phyloP scores from a whole-genome alignment of 768 basidiomycete genomes.

The Candolleomyces efflorescens region DNA sequence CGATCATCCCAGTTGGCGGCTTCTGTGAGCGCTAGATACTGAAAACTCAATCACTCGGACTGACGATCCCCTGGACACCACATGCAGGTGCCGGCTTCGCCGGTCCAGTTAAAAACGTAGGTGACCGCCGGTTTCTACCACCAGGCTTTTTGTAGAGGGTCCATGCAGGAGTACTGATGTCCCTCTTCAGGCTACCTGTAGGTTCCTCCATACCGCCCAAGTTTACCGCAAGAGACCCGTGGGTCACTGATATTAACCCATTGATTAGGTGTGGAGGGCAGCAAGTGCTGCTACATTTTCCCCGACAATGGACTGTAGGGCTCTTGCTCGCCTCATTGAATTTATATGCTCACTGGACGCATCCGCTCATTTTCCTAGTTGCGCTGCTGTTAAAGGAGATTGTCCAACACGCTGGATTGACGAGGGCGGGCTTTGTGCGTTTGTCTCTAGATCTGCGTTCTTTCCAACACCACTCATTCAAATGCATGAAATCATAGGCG shows the following conservation, averaged over 20 bases:
- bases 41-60: neutral
- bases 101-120: neutral
- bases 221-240: too few relatives aligned
- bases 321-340: neutral
- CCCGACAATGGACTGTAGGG: slow-evolving; percentile 15
- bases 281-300: neutral
- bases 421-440: slow-evolving; percentile 15
- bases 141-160: neutral
- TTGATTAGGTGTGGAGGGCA: too few relatives aligned
- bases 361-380: neutral
- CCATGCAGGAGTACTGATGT: neutral
- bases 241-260: too few relatives aligned
- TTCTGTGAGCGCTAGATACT: neutral
- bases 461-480: neutral
- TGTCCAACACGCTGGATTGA: slow-evolving; percentile 14
- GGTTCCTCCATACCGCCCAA: too few relatives aligned
- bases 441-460: neutral
- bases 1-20: slow-evolving; percentile 5
- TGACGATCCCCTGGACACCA: neutral
- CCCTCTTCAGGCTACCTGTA: too few relatives aligned
- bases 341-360: neutral
- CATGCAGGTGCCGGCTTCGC: slow-evolving; percentile 8
- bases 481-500: slow-evolving; percentile 1
- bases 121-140: neutral
- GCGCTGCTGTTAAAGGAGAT: slow-evolving; percentile 11